A percentile compares a stretch with the other conserved stretches of the same genome.
These are phyloP conservation scores for Castanospermum australe DNA, from an alignment of 306 rosid genomes.

Conservation along the genomic window DNA sequence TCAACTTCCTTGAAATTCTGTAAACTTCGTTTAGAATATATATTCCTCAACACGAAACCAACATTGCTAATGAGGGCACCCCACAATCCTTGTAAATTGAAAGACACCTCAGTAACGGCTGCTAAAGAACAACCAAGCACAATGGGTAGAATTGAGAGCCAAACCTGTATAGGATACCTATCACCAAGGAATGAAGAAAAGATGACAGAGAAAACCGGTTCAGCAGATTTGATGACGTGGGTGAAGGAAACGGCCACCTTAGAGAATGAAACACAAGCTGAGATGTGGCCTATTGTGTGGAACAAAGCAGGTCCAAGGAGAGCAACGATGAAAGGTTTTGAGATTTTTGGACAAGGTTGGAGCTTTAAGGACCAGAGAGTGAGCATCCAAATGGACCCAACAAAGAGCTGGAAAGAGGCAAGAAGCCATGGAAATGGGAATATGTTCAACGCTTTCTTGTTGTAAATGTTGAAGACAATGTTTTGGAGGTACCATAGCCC, in stretches of 20 bases:
- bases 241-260: conserved; percentile 97
- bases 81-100: conserved; percentile 79
- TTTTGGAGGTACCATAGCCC: conserved; percentile 91
- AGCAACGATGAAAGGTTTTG: conserved; percentile 72
- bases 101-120: conserved; percentile 85
- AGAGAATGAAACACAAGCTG: conserved; percentile 92
- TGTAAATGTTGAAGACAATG: conserved; percentile 86
- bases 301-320: conserved; percentile 95
- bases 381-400: conserved; percentile 86
- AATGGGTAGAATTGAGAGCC: conserved; percentile 91
- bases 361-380: conserved; percentile 77
- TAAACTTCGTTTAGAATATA: conserved; percentile 78
- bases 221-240: conserved; percentile 92
- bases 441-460: conserved; percentile 76
- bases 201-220: conserved; percentile 83
- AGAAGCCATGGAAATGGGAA: conserved; percentile 97
- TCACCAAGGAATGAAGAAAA: conserved; percentile 81
- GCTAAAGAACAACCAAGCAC: conserved; percentile 90
- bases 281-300: conserved; percentile 95
- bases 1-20: conserved; percentile 81
- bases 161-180: conserved; percentile 73
- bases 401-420: conserved; percentile 90
- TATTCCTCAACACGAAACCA: conserved; percentile 87
- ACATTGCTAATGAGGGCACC: conserved; percentile 90
- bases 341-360: conserved; percentile 80